Conservation (phyloP, 192 early-diverging fungal species). For the Coemansia furcata region DNA sequence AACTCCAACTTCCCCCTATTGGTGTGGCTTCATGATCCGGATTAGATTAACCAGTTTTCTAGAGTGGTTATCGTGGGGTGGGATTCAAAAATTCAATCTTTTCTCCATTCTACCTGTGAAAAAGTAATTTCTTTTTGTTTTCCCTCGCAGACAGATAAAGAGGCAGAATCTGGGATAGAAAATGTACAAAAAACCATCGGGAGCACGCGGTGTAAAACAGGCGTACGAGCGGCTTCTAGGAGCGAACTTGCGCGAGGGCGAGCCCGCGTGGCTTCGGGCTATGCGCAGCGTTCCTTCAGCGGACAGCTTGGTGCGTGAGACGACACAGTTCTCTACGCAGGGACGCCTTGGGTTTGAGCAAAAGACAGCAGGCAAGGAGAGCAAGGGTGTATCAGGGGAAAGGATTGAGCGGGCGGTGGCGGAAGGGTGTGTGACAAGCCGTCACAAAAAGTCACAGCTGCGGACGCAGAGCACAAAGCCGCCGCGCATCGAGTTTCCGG, state of each 20-base stretch:
- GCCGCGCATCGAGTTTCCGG: slow-evolving; percentile 78
- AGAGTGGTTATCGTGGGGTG: too few relatives aligned
- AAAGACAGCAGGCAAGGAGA: neutral
- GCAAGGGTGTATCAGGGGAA: neutral
- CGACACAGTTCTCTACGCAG: slow-evolving; percentile 41
- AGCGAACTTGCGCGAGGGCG: slow-evolving; percentile 33
- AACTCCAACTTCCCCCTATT: too few relatives aligned
- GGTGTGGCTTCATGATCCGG: too few relatives aligned
- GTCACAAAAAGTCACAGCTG: slow-evolving; percentile 58
- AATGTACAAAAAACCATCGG: slow-evolving; percentile 49
- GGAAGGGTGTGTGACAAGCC: slow-evolving; percentile 31
- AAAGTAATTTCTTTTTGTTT: neutral
- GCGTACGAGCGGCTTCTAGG: slow-evolving; percentile 42
- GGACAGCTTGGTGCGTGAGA: slow-evolving; percentile 50
- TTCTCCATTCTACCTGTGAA: neutral
- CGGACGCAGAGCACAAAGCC: slow-evolving; percentile 62
- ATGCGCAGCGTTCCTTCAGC: slow-evolving; percentile 41
- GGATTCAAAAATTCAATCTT: neutral
- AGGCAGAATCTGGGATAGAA: neutral
- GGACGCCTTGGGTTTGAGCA: slow-evolving; percentile 41
- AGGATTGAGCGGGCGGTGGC: slow-evolving; percentile 31
- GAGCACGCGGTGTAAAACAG: slow-evolving; percentile 26
- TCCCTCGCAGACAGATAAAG: neutral
- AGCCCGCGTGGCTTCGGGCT: slow-evolving; percentile 52
- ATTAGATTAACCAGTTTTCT: too few relatives aligned